Evolutionary conservation across 257 asterid species (phyloP).

Genomic region (Gentiana straminea): DNA sequence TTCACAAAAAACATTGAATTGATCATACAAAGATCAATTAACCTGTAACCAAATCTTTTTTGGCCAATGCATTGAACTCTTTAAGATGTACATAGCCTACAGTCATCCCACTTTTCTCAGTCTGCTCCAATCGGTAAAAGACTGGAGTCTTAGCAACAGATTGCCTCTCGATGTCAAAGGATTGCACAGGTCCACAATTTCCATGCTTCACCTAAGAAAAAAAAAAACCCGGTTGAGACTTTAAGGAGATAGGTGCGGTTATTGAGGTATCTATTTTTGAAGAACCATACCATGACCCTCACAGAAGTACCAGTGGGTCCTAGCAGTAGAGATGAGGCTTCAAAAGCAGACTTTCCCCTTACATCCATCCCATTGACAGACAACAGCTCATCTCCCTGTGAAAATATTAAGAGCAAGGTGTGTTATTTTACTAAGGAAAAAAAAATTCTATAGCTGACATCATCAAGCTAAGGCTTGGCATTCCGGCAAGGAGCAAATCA

Average conservation of each 20-base stretch:
- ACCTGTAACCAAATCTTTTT: constrained; percentile 89
- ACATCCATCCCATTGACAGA: constrained; percentile 78
- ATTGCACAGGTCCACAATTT: constrained; percentile 76
- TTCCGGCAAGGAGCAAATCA: not conserved
- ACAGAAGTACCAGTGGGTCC: constrained; percentile 90
- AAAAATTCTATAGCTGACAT: constrained; percentile 1
- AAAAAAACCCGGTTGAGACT: constrained; percentile 14
- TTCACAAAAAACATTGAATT: not conserved
- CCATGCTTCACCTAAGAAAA: constrained; percentile 84
- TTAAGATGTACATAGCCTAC: constrained; percentile 94
- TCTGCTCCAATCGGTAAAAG: constrained; percentile 76
- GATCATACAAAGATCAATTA: constrained; percentile 1
- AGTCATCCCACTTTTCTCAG: constrained; percentile 38
- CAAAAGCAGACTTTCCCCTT: constrained; percentile 86
- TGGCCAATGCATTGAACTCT: constrained; percentile 97
- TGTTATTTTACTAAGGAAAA: constrained; percentile 1
- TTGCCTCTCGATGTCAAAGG: constrained; percentile 74
- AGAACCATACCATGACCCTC: constrained; percentile 41
- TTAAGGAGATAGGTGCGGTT: not conserved
- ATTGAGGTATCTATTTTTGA: not conserved
- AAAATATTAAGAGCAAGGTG: constrained; percentile 12
- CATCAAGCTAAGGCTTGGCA: not conserved
- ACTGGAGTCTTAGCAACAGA: constrained; percentile 89
- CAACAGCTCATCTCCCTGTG: constrained; percentile 85
- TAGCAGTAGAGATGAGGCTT: constrained; percentile 76